Evolutionary conservation across 208 protist genomes (phyloP).

Genomic region (Wallacemonas sp.): DNA sequence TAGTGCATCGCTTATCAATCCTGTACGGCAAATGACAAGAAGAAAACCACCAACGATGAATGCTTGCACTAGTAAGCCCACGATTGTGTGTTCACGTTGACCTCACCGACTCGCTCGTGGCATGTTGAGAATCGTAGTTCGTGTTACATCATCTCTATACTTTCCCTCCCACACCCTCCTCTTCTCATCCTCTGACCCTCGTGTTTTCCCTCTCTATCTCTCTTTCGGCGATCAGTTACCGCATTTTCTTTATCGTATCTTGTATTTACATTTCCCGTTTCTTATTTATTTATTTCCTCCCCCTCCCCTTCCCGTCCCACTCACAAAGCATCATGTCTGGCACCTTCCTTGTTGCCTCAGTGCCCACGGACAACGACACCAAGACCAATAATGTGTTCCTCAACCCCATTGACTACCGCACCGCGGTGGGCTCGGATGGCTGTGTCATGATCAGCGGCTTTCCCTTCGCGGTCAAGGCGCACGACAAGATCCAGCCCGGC

Average conservation of each 20-base stretch:
- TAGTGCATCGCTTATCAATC: no score
- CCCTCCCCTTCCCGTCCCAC: conserved; percentile 1
- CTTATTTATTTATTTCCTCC: conserved; percentile 3
- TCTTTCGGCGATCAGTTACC: background rate
- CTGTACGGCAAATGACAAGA: no score
- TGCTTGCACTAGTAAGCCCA: no score
- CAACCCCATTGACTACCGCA: conserved; percentile 31
- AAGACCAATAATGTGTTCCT: conserved; percentile 73
- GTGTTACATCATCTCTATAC: no score
- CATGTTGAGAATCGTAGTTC: no score
- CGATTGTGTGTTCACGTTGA: no score
- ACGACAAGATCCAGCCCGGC: conserved; percentile 40
- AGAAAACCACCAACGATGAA: no score
- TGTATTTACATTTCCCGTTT: background rate
- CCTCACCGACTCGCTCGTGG: no score
- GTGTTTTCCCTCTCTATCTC: background rate
- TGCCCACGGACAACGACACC: conserved; percentile 59
- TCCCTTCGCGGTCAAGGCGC: conserved; percentile 44
- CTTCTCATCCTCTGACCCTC: background rate
- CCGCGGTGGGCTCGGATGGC: background rate
- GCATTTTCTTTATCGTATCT: background rate
- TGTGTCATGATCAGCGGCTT: conserved; percentile 62
- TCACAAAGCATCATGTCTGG: conserved; percentile 9
- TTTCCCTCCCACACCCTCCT: background rate
- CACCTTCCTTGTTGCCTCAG: conserved; percentile 43